These are phyloP conservation scores for Starmera stellimalicola DNA, from an alignment of 1,139 yeast species.

Conservation along the genomic window DNA sequence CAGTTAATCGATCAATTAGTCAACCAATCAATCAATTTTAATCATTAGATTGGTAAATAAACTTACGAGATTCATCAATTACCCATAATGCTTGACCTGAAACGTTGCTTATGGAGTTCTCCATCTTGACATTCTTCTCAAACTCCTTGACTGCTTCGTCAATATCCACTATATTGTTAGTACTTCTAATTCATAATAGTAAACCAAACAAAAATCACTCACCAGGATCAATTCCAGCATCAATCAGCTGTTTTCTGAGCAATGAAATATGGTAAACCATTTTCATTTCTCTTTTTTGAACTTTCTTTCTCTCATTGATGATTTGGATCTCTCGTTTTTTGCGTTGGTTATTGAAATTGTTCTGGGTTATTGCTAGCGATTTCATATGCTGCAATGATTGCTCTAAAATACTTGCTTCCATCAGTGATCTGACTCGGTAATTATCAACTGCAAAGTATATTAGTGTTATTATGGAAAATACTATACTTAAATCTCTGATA, in stretches of 20 bases:
- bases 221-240: constrained; percentile 43
- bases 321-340: constrained; percentile 39
- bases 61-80: constrained; percentile 32
- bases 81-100: constrained; percentile 52
- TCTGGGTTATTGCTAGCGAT: constrained; percentile 34
- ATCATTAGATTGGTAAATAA: too few relatives aligned
- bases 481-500: constrained; percentile 18
- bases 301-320: constrained; percentile 37
- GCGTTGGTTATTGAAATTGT: constrained; percentile 30
- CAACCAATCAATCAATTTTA: too few relatives aligned
- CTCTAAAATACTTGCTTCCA: constrained; percentile 34
- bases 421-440: constrained; percentile 31
- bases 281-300: constrained; percentile 43
- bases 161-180: constrained; percentile 24
- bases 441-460: constrained; percentile 45
- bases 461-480: constrained; percentile 19
- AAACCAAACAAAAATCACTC: constrained; percentile 7
- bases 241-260: constrained; percentile 46
- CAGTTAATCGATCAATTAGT: too few relatives aligned
- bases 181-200: constrained; percentile 1
- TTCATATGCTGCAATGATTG: constrained; percentile 32
- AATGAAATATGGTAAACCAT: constrained; percentile 59
- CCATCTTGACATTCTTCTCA: constrained; percentile 46
- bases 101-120: constrained; percentile 43
- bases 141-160: constrained; percentile 44